Base-by-base conservation (phyloP, 495 filamentous ascomycete species). In the Acidomyces sp. region DNA sequence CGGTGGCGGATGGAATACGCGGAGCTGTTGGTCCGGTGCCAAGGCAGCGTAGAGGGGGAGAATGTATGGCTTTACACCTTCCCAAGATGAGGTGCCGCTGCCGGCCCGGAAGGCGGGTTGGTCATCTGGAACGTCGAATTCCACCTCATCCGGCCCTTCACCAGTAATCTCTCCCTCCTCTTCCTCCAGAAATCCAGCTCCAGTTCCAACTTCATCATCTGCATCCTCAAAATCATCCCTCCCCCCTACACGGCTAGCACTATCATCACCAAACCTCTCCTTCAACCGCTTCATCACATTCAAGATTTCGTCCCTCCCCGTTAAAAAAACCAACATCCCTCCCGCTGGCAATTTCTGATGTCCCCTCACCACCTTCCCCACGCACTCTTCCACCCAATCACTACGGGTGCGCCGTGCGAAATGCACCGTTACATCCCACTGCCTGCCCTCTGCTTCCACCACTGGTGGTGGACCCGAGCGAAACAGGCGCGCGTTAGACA, bases 291-390 rank as follows among this genome's bases (percentile, higher is more conserved):
- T 88, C 34, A 78, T 74, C 4, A 99, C 66, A 17, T 74, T 69
- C 19, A 65, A 67, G 51, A 99, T 96, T 53, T 99, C 92, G 40
- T 82, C 81, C 54, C 93, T 85, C 7, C 92, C 86, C 9, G 92
- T 99, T 39, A 99, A 62, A 51, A 99, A 99, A 9, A 99, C 88
- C 35, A 99, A 74, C 60, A 99, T 83, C 19, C 81, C 84, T 25
- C 92, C 92, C 6, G 83, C 75, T 22, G 92, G 92, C 4, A 99
- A 71, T 51, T 93, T 93, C 27, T 74, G 72, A 57, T 99, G 90
- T 6, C 88, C 90, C 60, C 74, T 78, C 47, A 78, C 78, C 29
- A 96, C 77, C 55, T 95, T 99, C 21, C 72, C 72, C 55, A 83
- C 95, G 3, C 76, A 73, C 52, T 95, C 92, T 23, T 87, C 83